Evolutionary conservation across 1,139 yeast genomes (phyloP), one percentile per base, ranked within the genome.

Genomic region (Debaryomyces nepalensis): DNA sequence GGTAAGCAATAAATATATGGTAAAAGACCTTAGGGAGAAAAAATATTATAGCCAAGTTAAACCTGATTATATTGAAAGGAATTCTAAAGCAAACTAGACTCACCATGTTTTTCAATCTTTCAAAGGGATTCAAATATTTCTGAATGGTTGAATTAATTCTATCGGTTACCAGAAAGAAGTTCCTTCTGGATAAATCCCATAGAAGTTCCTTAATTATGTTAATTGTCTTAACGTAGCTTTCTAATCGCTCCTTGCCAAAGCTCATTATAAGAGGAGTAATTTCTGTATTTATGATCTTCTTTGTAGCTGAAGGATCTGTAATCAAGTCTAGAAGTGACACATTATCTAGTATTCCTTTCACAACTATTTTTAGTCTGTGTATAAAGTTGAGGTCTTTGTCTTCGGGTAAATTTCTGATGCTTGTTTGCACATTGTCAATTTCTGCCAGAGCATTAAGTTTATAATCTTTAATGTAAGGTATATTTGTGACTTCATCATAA

Each of bases 21-120:
- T 55, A 36, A 7, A 53, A 39, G 5, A 55, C 45, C 33, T 46
- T 55, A 2, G 66, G 66, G 16, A 61, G 27, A 30, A 55, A 54
- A 14, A 59, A 38, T 16, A 50, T 21, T 6, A 54, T 27, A 20
- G 51, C 53, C 9, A 59, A 26, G 39, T 51, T 52, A 15, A 53
- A 41, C 18, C 53, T 40, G 3, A 50, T 12, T 14, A 50, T 20
- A 39, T 51, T 51, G 26, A 52, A 40, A 1, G 65, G 67, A 7
- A 62, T 40, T 26, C 42, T 45, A 12, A 54, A 26, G 18, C 41
- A 37, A 3, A 59, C 33, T 26, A 53, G 40, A 4, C 52, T 21
- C 2, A 43, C 12, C 23, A 52, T 42, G 24, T 40, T 37, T 26
- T 41, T 44, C 3, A 49, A 34, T 33, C 40, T 42, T 34, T 26